These are phyloP conservation scores for Medicago truncatula DNA, from an alignment of 306 rosid species.

Conservation along the genomic window MtrunA17r5.0-ANR NC_053042.1:5573001-5573500, in stretches of 20 bases:
- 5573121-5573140: background rate
- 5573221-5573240: slow-evolving; percentile 13
- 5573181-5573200: slow-evolving; percentile 34
- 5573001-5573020: background rate
- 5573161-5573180: background rate
- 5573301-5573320: slow-evolving; percentile 72
- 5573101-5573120: slow-evolving; percentile 20
- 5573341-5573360: slow-evolving; percentile 65
- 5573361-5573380: slow-evolving; percentile 44
- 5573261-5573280: slow-evolving; percentile 61
- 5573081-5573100: slow-evolving; percentile 26
- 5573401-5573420: background rate
- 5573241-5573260: slow-evolving; percentile 78
- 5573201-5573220: slow-evolving; percentile 31
- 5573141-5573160: slow-evolving; percentile 30
- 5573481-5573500: slow-evolving; percentile 1
- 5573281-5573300: slow-evolving; percentile 80
- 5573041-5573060: slow-evolving; percentile 16
- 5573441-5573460: background rate
- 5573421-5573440: background rate
- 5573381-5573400: background rate
- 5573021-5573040: background rate
- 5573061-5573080: slow-evolving; percentile 28
- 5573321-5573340: slow-evolving; percentile 80
- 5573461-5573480: slow-evolving; percentile 2